Evolutionary conservation across 78 protist genomes (phyloP).

Genomic region (Anaeramoeba flamelloides): DNA sequence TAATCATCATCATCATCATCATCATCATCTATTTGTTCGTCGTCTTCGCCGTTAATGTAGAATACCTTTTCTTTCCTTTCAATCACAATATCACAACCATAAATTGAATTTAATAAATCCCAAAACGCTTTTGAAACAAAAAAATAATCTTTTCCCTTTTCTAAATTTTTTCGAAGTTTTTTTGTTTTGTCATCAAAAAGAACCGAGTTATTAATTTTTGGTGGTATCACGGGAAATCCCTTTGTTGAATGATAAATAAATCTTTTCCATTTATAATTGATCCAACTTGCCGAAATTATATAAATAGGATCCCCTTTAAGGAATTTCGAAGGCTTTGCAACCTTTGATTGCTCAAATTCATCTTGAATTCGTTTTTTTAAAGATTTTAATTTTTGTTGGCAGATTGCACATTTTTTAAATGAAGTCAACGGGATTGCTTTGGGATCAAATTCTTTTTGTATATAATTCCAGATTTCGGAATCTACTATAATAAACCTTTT

Average conservation of each 20-base stretch:
- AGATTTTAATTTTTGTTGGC: neutral
- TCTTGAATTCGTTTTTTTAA: neutral
- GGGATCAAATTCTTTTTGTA: neutral
- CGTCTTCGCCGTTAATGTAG: no score
- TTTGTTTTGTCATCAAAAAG: neutral
- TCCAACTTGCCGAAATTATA: neutral
- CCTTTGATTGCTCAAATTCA: neutral
- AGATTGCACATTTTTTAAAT: neutral
- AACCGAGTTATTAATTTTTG: neutral
- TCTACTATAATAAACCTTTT: neutral
- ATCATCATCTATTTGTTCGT: no score
- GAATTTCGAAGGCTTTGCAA: neutral
- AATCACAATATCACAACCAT: neutral
- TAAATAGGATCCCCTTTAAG: neutral
- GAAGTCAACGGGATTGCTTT: neutral
- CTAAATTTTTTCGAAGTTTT: neutral
- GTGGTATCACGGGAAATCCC: neutral
- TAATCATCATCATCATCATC: no score
- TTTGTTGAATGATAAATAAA: neutral
- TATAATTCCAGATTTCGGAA: neutral
- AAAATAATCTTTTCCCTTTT: neutral
- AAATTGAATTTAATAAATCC: neutral
- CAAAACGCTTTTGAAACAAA: neutral
- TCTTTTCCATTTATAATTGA: neutral
- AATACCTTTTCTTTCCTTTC: neutral